phyloP scores from a whole-genome alignment of 2,329 filamentous ascomycete species.

The Clarireedia sp. region DNA sequence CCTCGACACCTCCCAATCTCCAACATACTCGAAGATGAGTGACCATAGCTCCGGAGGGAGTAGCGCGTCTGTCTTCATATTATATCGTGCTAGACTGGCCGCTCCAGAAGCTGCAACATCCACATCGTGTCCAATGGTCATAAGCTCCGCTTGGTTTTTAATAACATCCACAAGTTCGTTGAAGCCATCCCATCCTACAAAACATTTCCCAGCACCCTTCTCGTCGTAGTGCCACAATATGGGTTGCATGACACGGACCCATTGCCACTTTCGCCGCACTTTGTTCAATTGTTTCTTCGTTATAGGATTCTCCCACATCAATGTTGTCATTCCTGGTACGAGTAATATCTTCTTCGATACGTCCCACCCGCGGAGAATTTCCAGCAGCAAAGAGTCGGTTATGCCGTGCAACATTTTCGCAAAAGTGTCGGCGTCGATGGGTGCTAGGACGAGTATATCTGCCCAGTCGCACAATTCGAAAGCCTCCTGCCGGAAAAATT shows the following conservation, averaged over 20 bases:
- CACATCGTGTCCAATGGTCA: constrained; percentile 65
- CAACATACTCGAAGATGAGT: constrained; percentile 73
- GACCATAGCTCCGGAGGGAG: constrained; percentile 86
- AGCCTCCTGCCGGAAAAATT: constrained; percentile 45
- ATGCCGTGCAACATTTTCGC: constrained; percentile 83
- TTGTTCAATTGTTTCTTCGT: constrained; percentile 83
- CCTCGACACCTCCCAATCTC: constrained; percentile 85
- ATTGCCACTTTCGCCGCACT: constrained; percentile 75
- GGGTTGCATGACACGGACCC: constrained; percentile 74
- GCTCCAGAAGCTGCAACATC: constrained; percentile 31
- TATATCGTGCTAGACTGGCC: constrained; percentile 37
- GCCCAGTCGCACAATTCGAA: constrained; percentile 78
- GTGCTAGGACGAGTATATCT: constrained; percentile 74
- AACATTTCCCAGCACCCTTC: constrained; percentile 42
- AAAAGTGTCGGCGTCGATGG: constrained; percentile 75
- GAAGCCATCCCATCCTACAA: constrained; percentile 56
- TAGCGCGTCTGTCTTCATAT: constrained; percentile 33
- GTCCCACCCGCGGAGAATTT: constrained; percentile 80
- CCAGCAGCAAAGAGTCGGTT: constrained; percentile 71
- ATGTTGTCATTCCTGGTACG: constrained; percentile 79
- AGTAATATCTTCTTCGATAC: constrained; percentile 77
- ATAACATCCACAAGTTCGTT: constrained; percentile 67
- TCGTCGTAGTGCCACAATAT: constrained; percentile 74
- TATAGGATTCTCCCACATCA: constrained; percentile 86
- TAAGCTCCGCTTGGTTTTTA: constrained; percentile 67